Conservation (phyloP, 2,329 filamentous ascomycete species). For the Cadophora gregata region DNA sequence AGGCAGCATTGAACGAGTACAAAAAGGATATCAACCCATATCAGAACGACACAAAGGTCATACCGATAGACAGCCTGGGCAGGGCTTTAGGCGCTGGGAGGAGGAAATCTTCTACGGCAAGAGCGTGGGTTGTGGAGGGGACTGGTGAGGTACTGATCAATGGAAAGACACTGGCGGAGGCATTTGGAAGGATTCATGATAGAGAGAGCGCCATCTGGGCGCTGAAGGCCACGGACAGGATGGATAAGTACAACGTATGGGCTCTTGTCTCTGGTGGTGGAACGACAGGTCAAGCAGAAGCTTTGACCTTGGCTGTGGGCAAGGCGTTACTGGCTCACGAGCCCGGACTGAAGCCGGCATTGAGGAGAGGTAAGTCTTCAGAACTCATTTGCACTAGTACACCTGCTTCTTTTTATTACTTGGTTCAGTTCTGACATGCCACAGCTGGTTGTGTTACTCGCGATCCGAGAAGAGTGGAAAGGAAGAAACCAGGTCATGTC, state of each 20-base stretch:
- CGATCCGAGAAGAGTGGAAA: slow-evolving; percentile 90
- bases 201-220: slow-evolving; percentile 94
- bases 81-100: slow-evolving; percentile 80
- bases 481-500: slow-evolving; percentile 95
- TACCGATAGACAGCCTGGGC: slow-evolving; percentile 76
- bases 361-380: slow-evolving; percentile 79
- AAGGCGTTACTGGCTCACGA: slow-evolving; percentile 91
- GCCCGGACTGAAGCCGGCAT: slow-evolving; percentile 83
- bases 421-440: slow-evolving; percentile 38
- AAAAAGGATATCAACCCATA: slow-evolving; percentile 76
- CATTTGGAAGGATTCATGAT: slow-evolving; percentile 89
- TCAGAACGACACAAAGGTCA: slow-evolving; percentile 65
- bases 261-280: slow-evolving; percentile 84
- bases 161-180: slow-evolving; percentile 80
- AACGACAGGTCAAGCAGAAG: slow-evolving; percentile 93
- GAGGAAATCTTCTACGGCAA: slow-evolving; percentile 86
- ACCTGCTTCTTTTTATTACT: neutral
- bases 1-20: slow-evolving; percentile 69
- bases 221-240: slow-evolving; percentile 77
- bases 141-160: slow-evolving; percentile 91
- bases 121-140: slow-evolving; percentile 89
- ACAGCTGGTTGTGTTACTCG: slow-evolving; percentile 91
- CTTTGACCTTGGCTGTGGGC: slow-evolving; percentile 86
- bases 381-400: neutral
- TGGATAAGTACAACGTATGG: slow-evolving; percentile 98